These are phyloP conservation scores for Hydnum rufescens DNA, from an alignment of 768 basidiomycete genomes.

Conservation along the genomic window DNA sequence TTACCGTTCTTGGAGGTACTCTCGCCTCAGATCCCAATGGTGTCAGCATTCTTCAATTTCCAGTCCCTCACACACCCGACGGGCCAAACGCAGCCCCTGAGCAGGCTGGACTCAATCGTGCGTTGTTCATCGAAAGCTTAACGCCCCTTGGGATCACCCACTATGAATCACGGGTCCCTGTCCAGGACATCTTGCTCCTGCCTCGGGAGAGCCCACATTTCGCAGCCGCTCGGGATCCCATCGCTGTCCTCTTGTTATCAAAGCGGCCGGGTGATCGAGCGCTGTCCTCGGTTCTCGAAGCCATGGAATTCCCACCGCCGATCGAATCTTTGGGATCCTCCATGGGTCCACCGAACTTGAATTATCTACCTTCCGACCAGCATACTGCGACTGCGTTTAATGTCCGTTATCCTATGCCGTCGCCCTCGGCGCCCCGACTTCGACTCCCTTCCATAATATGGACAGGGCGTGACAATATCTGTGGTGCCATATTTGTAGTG, in stretches of 20 bases:
- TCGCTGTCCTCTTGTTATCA: slow-evolving; percentile 41
- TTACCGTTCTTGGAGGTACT: slow-evolving; percentile 64
- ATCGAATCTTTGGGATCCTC: neutral
- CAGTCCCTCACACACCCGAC: slow-evolving; percentile 35
- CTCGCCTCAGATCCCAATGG: slow-evolving; percentile 33
- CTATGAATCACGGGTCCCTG: slow-evolving; percentile 23
- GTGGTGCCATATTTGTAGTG: slow-evolving; percentile 26
- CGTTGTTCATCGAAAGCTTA: neutral
- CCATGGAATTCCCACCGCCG: slow-evolving; percentile 55
- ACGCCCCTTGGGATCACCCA: slow-evolving; percentile 18
- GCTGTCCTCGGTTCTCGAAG: slow-evolving; percentile 33
- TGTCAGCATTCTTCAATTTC: slow-evolving; percentile 48
- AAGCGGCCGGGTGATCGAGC: slow-evolving; percentile 23
- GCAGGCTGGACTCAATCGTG: neutral
- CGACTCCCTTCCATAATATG: slow-evolving; percentile 1
- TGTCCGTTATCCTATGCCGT: neutral
- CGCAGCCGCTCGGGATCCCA: slow-evolving; percentile 42
- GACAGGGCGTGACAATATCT: slow-evolving; percentile 15
- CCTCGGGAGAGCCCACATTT: slow-evolving; percentile 54
- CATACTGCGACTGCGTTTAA: neutral
- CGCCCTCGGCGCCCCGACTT: neutral
- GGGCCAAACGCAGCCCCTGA: slow-evolving; percentile 16
- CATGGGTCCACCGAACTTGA: neutral
- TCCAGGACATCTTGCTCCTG: slow-evolving; percentile 67
- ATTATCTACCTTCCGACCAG: neutral